phyloP scores from a whole-genome alignment of 148 eudicot species.

The Chenopodium suecicum region DNA sequence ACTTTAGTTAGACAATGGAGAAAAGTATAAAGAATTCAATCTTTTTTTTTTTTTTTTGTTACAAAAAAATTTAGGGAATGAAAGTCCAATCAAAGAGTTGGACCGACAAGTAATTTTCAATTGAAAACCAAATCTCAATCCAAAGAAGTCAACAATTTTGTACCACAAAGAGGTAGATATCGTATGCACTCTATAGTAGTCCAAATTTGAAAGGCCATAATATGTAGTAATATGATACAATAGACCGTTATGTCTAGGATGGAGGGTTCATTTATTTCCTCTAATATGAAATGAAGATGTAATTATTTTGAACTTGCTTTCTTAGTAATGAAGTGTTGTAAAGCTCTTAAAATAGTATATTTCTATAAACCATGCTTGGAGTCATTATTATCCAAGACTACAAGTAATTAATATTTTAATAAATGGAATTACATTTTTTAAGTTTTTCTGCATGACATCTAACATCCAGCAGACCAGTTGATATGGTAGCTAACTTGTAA shows the following conservation, averaged over 20 bases:
- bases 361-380: background rate
- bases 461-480: background rate
- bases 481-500: too few relatives aligned
- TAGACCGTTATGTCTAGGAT: background rate
- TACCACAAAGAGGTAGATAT: background rate
- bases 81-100: background rate
- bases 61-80: background rate
- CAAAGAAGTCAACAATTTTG: background rate
- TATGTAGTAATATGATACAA: too few relatives aligned
- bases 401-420: too few relatives aligned
- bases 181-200: background rate
- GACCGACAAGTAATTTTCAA: background rate
- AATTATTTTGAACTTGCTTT: background rate
- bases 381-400: background rate
- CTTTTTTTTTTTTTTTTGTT: too few relatives aligned
- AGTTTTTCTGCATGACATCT: background rate
- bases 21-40: background rate
- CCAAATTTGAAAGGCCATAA: too few relatives aligned
- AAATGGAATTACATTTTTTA: background rate
- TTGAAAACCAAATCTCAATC: background rate
- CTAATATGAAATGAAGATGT: background rate
- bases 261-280: background rate
- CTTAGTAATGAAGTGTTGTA: background rate
- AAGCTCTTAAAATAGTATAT: too few relatives aligned
- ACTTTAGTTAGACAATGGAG: background rate